A percentile compares a stretch with the other conserved stretches of the same genome.
Conservation (phyloP, 495 filamentous ascomycete genomes). For the Amniculicola lignicola region DNA sequence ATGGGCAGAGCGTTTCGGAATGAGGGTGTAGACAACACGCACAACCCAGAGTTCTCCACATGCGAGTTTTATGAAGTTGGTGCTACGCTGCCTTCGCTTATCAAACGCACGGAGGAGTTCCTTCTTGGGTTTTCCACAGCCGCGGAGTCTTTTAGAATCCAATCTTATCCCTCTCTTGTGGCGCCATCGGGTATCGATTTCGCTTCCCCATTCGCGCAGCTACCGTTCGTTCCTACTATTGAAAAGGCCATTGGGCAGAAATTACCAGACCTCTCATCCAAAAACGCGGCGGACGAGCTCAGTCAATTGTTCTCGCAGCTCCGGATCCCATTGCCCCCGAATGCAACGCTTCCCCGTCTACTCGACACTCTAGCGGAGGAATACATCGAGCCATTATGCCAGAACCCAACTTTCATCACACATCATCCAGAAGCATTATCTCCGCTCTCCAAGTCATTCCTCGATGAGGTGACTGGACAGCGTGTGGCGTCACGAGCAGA, state of each 20-base stretch:
- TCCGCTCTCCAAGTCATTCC: slow-evolving; percentile 84
- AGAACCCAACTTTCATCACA: slow-evolving; percentile 78
- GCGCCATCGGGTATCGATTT: slow-evolving; percentile 50
- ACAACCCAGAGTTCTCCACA: slow-evolving; percentile 95
- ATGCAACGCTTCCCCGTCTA: slow-evolving; percentile 69
- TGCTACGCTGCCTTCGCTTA: slow-evolving; percentile 71
- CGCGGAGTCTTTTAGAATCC: slow-evolving; percentile 50
- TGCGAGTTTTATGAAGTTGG: slow-evolving; percentile 96
- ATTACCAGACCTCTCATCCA: slow-evolving; percentile 64
- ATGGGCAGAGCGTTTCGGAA: slow-evolving; percentile 93
- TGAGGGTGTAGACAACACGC: slow-evolving; percentile 85
- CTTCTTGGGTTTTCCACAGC: slow-evolving; percentile 43
- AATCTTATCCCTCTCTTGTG: slow-evolving; percentile 48
- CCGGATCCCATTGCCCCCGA: slow-evolving; percentile 50
- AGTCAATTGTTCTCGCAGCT: slow-evolving; percentile 56
- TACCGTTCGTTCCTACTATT: slow-evolving; percentile 81
- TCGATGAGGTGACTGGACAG: slow-evolving; percentile 60
- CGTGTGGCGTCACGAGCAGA: slow-evolving; percentile 76
- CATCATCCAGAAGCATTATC: slow-evolving; percentile 90
- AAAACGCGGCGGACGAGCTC: slow-evolving; percentile 56
- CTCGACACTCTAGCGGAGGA: slow-evolving; percentile 75
- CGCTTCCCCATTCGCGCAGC: slow-evolving; percentile 57
- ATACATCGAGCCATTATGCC: slow-evolving; percentile 72
- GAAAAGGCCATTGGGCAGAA: slow-evolving; percentile 59
- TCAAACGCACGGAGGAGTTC: slow-evolving; percentile 42